Evolutionary conservation across 768 basidiomycete genomes (phyloP), one percentile per base, ranked within the genome.

Genomic region (Lactarius sp.): DNA sequence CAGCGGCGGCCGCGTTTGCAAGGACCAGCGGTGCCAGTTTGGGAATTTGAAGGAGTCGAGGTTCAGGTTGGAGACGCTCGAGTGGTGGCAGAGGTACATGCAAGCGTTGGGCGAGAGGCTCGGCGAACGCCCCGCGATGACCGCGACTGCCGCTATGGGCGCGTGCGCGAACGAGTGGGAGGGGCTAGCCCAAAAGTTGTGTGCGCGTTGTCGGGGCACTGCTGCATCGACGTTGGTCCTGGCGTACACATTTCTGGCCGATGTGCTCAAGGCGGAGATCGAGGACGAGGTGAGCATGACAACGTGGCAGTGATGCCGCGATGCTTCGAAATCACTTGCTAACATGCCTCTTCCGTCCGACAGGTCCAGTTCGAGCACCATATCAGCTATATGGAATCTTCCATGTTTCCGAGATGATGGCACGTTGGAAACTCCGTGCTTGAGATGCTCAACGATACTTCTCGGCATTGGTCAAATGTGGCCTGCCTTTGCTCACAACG

Each of bases 321-420:
- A 3, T 18, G 14, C 34, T 42, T 33, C 10, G 27, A 7, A 8
- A 52, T 52, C 33, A 8, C 10, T 44, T 36, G 10, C 18, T 22
- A 22, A 49, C 13, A 46, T 27, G 13, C 34, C 37, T 34, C 10
- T 49, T 34, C 10, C 22, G 12, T 49, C 46, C 12, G 22, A 49
- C 22, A 59, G 58, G 58, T 59, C 14, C 58, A n/a, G n/a, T 59
- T 59, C 58, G 49, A 42, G 27, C 58, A 59, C 37, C 52, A 59
- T 9, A 33, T 59, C 39, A 51, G 49, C 4, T 50, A 59, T 42
- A 59, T 52, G 58, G 58, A 59, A 20, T 59, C 58, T 5, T 52
- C 58, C 37, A 59, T 59, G 58, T 59, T 51, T 52, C 49, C 58
- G n/a, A 59, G 58, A 50, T 59, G 49, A 59, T 37, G 46, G 47